Evolutionary conservation across 2,329 filamentous ascomycete species (phyloP), one percentile per base, ranked within the genome.

Genomic region (Arachnomyces sp.): DNA sequence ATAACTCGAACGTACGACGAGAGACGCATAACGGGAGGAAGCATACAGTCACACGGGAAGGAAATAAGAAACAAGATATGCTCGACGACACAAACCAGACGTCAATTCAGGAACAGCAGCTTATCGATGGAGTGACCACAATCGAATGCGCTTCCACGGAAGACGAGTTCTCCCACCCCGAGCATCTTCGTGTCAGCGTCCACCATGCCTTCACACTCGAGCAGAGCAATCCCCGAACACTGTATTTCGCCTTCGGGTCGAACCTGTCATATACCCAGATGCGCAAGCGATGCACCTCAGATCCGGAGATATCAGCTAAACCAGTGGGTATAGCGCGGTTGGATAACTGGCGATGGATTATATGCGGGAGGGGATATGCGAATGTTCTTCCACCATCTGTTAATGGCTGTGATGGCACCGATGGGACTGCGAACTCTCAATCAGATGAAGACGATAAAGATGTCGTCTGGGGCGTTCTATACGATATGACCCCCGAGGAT

Each of bases 221-320:
- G 20, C 20, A 25, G 20, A 25, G 20, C 20, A 25, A 25, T 9
- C 20, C 20, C 9, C 20, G 20, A 25, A 25, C 20, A 9, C 58
- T 65, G 48, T 67, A 67, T 48, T 66, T 67, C 43, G 64, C 64
- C 38, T 67, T 63, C 43, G 64, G 64, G 37, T 66, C 63, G 31
- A 67, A 67, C 40, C 60, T 67, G 18, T 67, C 64, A 3, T 55
- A 58, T 16, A 57, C 53, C 2, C 64, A 67, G 37, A 67, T 67
- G 64, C 47, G 48, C 30, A 37, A 53, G 9, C 62, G 64, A 35
- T 64, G 64, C 42, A 49, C 37, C n/a, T 40, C 52, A 31, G 48
- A 57, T 34, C 59, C 63, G 1, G 18, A 43, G 12, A 49, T 50
- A 13, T 66, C 63, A 11, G 52, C 53, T 3, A 52, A 49, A 7